Evolutionary conservation across 129 eudicot genomes (phyloP), one percentile per base, ranked within the genome.

Genomic region (Escallonia herrerae): DNA sequence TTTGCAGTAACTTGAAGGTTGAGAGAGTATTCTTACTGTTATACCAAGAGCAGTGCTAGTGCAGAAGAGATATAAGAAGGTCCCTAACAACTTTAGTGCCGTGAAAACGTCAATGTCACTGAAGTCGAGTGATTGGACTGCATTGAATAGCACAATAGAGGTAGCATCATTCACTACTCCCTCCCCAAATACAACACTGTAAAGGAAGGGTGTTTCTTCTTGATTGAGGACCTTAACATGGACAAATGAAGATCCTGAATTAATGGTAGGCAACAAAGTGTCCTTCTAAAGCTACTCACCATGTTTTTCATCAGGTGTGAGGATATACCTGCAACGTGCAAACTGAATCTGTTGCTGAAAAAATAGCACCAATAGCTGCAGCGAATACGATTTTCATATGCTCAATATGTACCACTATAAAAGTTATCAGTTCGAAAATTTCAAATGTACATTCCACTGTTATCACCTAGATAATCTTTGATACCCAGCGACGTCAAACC

Each of bases 91-190:
- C 15, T 83, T 61, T 42, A 86, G 73, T 37, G 76, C 83, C 51
- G 72, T 75, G 62, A 75, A 62, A 57, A 86, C 7, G 56, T 72
- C 61, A 67, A 89, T 72, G 48, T 83, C 82, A 44, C 85, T 70
- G 15, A 89, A 69, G 70, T 89, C 96, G 67, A 89, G 81, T 71
- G 72, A 81, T 78, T 89, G 96, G 67, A 89, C 84, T 8, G 96
- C 96, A 67, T 89, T 89, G 79, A 89, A 89, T 15, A 89, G 76
- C 72, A 89, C 96, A 8, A 89, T 74, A 12, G 96, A 89, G 52
- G 96, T 89, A 60, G 96, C 96, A 66, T 89, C 96, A 62, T 88
- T 88, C 64, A 87, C 95, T 2, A 87, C 95, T 11, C 95, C 95
- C 79, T 87, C 95, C 63, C 96, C 96, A 62, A 89, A 89, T 15